Percentiles rank a stretch among this genome's conserved stretches.
phyloP scores from a whole-genome alignment of 2,329 filamentous ascomycete species.

The Fusarium avenaceum region DNA sequence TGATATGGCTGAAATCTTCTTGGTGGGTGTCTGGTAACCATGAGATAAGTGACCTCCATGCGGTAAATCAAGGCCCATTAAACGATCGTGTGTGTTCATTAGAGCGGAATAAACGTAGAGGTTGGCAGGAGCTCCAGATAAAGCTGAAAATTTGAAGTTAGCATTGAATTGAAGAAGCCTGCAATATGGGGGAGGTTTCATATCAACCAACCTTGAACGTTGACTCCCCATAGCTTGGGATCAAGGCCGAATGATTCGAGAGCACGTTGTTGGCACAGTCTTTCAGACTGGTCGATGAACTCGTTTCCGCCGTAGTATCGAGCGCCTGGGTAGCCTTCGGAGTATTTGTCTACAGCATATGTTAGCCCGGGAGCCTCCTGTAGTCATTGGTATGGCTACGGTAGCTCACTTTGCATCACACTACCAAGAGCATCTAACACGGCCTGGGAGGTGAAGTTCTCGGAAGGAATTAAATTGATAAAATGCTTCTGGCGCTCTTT shows the following conservation, averaged over 20 bases:
- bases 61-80: conserved; percentile 97
- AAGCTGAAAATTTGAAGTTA: conserved; percentile 63
- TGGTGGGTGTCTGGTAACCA: conserved; percentile 94
- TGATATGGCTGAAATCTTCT: conserved; percentile 97
- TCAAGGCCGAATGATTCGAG: conserved; percentile 88
- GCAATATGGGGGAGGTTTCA: neutral
- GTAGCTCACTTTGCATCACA: conserved; percentile 86
- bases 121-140: conserved; percentile 82
- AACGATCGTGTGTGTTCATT: conserved; percentile 90
- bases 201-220: conserved; percentile 81
- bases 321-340: conserved; percentile 95
- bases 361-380: conserved; percentile 4
- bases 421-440: conserved; percentile 92
- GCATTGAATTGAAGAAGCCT: conserved; percentile 10
- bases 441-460: conserved; percentile 95
- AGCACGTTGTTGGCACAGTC: conserved; percentile 89
- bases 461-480: conserved; percentile 95
- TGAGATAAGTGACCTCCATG: conserved; percentile 97
- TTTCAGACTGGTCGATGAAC: conserved; percentile 92
- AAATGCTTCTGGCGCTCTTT: conserved; percentile 97
- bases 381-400: conserved; percentile 10
- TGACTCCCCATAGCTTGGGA: conserved; percentile 93
- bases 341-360: conserved; percentile 85
- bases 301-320: conserved; percentile 98
- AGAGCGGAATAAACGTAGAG: conserved; percentile 96